phyloP scores from a whole-genome alignment of 177 flowering plant genomes.

The Vitis hybrid region DNA sequence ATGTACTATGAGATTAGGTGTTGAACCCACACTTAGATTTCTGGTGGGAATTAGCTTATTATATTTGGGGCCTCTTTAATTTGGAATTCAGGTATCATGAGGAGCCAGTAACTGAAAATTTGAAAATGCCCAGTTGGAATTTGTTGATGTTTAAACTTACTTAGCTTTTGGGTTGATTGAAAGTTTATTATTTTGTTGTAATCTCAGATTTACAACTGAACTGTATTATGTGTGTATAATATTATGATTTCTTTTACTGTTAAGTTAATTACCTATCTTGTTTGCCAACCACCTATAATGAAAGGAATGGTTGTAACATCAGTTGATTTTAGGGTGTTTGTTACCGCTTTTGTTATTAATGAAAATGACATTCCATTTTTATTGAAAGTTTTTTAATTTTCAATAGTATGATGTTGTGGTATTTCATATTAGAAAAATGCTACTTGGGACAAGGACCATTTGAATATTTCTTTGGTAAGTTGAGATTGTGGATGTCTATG shows the following conservation, averaged over 20 bases:
- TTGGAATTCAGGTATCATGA: constrained; percentile 5
- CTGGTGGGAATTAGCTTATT: constrained; percentile 2
- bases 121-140: neutral
- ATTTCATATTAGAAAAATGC: constrained; percentile 9
- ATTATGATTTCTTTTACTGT: neutral
- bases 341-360: neutral
- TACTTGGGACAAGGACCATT: constrained; percentile 31
- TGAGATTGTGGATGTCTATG: constrained; percentile 40
- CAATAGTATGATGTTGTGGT: constrained; percentile 16
- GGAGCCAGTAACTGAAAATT: neutral
- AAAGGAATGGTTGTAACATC: constrained; percentile 18
- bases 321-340: neutral
- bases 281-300: constrained; percentile 1
- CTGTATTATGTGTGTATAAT: too few species aligned
- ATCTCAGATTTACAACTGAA: too few species aligned
- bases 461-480: constrained; percentile 31
- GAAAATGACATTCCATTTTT: constrained; percentile 28
- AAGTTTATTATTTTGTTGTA: neutral
- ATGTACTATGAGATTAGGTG: neutral
- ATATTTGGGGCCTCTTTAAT: constrained; percentile 5
- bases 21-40: neutral
- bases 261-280: constrained; percentile 4
- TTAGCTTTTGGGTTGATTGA: neutral
- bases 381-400: constrained; percentile 16
- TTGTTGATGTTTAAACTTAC: neutral